phyloP scores from a whole-genome alignment of 352 stramenopile genomes.

The Aphanomyces euteiches region DNA sequence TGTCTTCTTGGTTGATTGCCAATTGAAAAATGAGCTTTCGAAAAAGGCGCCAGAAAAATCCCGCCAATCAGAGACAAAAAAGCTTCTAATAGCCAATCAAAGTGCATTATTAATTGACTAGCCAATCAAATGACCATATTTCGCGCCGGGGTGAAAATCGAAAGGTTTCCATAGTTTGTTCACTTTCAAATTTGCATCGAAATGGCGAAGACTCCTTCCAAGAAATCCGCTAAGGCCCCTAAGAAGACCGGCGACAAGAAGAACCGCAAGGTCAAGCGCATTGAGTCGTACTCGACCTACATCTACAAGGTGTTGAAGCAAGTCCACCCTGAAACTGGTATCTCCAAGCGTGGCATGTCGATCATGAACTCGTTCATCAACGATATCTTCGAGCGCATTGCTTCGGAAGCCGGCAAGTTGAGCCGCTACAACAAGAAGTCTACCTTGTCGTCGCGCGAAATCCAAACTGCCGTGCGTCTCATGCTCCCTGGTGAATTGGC shows the following conservation, averaged over 20 bases:
- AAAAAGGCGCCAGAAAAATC: slow-evolving; percentile 24
- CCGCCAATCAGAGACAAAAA: slow-evolving; percentile 22
- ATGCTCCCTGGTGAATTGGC: slow-evolving; percentile 96
- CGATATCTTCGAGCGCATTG: slow-evolving; percentile 98
- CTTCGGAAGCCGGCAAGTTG: slow-evolving; percentile 93
- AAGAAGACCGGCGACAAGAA: slow-evolving; percentile 77
- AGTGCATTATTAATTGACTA: not conserved
- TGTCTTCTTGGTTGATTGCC: slow-evolving; percentile 37
- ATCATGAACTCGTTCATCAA: slow-evolving; percentile 99
- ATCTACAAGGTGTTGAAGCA: slow-evolving; percentile 93
- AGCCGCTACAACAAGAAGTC: slow-evolving; percentile 99
- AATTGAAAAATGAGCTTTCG: slow-evolving; percentile 31
- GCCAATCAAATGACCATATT: slow-evolving; percentile 27
- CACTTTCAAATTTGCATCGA: slow-evolving; percentile 31
- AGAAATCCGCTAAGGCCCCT: slow-evolving; percentile 84
- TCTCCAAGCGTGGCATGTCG: slow-evolving; percentile 96
- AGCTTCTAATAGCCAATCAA: slow-evolving; percentile 29
- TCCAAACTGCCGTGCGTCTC: slow-evolving; percentile 93
- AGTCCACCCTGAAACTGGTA: slow-evolving; percentile 96
- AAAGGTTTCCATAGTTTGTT: not conserved
- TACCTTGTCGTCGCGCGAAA: slow-evolving; percentile 94
- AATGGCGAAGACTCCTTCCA: slow-evolving; percentile 95
- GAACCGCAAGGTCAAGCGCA: slow-evolving; percentile 71
- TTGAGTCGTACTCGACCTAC: slow-evolving; percentile 88
- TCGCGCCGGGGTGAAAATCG: slow-evolving; percentile 15